These are phyloP conservation scores for Crithidia acanthocephali DNA, from an alignment of 208 protist species.

Conservation along the genomic window DNA sequence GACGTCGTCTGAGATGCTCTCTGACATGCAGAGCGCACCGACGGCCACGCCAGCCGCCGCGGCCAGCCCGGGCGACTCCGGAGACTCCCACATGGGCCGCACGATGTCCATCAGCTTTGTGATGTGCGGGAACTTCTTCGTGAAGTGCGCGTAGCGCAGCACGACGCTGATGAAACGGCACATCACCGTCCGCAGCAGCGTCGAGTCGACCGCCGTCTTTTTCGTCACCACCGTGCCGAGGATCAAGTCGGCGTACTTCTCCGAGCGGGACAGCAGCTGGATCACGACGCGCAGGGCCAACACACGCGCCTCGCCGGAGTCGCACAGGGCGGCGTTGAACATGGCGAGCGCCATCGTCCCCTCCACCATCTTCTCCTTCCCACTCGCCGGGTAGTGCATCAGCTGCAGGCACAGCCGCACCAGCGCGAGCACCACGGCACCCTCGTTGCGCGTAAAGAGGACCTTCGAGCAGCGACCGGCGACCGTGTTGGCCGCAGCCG, in stretches of 20 bases:
- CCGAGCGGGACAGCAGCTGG: slow-evolving; percentile 73
- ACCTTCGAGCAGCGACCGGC: slow-evolving; percentile 91
- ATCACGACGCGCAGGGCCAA: slow-evolving; percentile 81
- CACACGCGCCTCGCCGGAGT: slow-evolving; percentile 80
- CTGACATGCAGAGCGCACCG: slow-evolving; percentile 83
- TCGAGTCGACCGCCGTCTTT: slow-evolving; percentile 77
- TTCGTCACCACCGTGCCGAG: slow-evolving; percentile 88
- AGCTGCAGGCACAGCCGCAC: slow-evolving; percentile 86
- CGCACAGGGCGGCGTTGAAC: slow-evolving; percentile 90
- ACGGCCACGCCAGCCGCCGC: slow-evolving; percentile 78
- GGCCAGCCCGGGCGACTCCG: slow-evolving; percentile 71
- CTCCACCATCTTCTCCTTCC: slow-evolving; percentile 93
- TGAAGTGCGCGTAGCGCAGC: slow-evolving; percentile 81
- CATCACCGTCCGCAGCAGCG: slow-evolving; percentile 84
- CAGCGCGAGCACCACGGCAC: slow-evolving; percentile 81
- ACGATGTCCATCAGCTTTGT: slow-evolving; percentile 74
- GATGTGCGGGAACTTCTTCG: slow-evolving; percentile 80
- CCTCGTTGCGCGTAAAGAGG: slow-evolving; percentile 91
- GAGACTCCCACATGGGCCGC: slow-evolving; percentile 71
- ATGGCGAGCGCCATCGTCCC: slow-evolving; percentile 89
- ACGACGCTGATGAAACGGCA: slow-evolving; percentile 91
- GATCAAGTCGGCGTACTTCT: slow-evolving; percentile 88
- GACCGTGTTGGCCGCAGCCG: slow-evolving; percentile 74
- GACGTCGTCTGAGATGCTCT: slow-evolving; percentile 68
- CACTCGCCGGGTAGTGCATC: slow-evolving; percentile 77